Percentiles rank a stretch among this genome's conserved stretches.
Evolutionary conservation across 805 yeast species (phyloP).

Genomic region (Danielozyma ontarioensis): DNA sequence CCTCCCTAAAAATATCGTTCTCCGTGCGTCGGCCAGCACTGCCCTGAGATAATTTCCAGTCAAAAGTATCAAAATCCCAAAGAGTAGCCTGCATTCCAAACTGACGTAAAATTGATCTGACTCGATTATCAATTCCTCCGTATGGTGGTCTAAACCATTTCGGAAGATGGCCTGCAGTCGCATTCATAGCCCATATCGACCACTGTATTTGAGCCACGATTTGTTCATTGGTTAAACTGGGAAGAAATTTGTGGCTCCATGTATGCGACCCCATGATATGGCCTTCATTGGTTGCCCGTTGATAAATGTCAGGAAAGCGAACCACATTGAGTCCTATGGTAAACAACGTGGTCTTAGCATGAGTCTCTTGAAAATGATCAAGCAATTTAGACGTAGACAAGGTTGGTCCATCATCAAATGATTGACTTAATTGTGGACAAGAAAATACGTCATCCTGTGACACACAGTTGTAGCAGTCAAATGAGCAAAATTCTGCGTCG

Average conservation of each 20-base stretch:
- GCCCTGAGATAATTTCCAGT: slow-evolving; percentile 65
- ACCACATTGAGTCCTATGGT: slow-evolving; percentile 80
- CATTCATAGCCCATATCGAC: slow-evolving; percentile 98
- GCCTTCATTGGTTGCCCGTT: slow-evolving; percentile 50
- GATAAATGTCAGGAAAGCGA: slow-evolving; percentile 68
- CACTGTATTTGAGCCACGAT: slow-evolving; percentile 88
- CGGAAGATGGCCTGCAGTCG: slow-evolving; percentile 82
- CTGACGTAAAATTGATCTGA: slow-evolving; percentile 70
- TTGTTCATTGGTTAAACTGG: slow-evolving; percentile 70
- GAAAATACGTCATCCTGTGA: slow-evolving; percentile 71
- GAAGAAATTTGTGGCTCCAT: slow-evolving; percentile 87
- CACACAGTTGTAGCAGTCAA: slow-evolving; percentile 80
- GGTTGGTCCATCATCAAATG: slow-evolving; percentile 95
- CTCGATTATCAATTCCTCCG: slow-evolving; percentile 88
- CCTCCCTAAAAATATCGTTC: slow-evolving; percentile 50
- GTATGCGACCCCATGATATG: slow-evolving; percentile 87
- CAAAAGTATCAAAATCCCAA: slow-evolving; percentile 91
- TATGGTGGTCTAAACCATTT: slow-evolving; percentile 96
- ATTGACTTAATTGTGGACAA: slow-evolving; percentile 73
- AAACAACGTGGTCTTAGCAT: slow-evolving; percentile 66
- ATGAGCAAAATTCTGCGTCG: slow-evolving; percentile 55
- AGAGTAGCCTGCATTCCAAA: slow-evolving; percentile 84
- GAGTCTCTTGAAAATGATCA: slow-evolving; percentile 34
- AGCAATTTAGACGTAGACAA: slow-evolving; percentile 61
- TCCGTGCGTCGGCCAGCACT: slow-evolving; percentile 44